Base-by-base conservation (phyloP, 768 basidiomycete species). In the Kwoniella heveanensis region DNA sequence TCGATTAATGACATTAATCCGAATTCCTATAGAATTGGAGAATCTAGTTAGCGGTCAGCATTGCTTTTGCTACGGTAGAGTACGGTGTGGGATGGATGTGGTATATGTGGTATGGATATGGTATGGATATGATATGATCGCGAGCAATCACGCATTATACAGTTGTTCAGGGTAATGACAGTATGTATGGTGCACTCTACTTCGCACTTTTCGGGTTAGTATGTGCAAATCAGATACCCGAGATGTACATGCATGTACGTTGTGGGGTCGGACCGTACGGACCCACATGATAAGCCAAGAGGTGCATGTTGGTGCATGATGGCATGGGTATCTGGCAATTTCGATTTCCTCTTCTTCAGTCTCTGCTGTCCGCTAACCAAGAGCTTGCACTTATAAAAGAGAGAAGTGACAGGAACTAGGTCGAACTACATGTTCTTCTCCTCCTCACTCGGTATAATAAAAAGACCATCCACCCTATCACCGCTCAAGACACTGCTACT, bases 111-210 rank as follows among this genome's bases (percentile, higher is more conserved):
- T n/a, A n/a, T n/a, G n/a, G n/a, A n/a, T n/a, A n/a, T n/a, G n/a
- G n/a, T n/a, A n/a, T n/a, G n/a, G n/a, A n/a, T n/a, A n/a, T n/a
- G 46, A 48, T 48, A 50, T 24, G 48, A 50, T 24, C 26, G 48
- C 22, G 26, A 24, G 51, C 19, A 26, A n/a, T 26, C 26, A 30
- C 26, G 27, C 19, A 25, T 8, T 44, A 10, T 8, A 5, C 17
- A 25, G 17, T 10, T 24, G 21, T 25, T 27, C 22, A 27, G 22
- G 49, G 49, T 50, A 50, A 24, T 22, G 7, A 25, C 25, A 44
- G 39, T 13, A 32, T 32, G 7, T 32, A 32, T 13, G 32, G 32
- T 32, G 32, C 32, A 6, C 32, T 32, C 32, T n/a, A n/a, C n/a
- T n/a, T n/a, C n/a, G n/a, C n/a, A n/a, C n/a, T n/a, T n/a, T n/a